Conservation (phyloP, 306 rosid species). For the Lagenaria siceraria region DNA sequence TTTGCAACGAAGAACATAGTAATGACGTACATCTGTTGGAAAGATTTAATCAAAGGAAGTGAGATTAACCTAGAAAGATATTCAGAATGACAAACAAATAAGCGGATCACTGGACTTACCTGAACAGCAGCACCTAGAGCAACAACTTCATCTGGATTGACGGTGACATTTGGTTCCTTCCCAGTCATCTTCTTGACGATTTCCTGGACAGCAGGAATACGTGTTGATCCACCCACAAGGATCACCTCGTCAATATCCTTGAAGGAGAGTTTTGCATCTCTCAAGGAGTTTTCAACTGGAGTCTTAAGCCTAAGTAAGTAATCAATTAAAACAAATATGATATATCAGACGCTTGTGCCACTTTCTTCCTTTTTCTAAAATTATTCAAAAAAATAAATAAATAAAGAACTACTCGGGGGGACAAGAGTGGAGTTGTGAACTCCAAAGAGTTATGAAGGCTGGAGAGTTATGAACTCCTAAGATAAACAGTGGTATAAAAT, state of each 20-base stretch:
- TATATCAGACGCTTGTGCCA: neutral
- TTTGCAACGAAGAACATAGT: neutral
- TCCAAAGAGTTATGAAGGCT: too few species aligned
- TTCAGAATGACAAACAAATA: neutral
- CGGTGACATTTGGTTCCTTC: slow-evolving; percentile 84
- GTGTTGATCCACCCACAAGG: slow-evolving; percentile 93
- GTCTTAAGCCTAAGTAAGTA: slow-evolving; percentile 45
- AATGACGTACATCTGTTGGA: too few species aligned
- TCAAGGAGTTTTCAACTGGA: slow-evolving; percentile 82
- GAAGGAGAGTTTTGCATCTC: slow-evolving; percentile 86
- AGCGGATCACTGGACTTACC: slow-evolving; percentile 19
- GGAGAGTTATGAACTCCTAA: too few species aligned
- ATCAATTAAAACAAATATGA: neutral
- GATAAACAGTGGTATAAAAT: too few species aligned
- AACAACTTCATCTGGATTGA: slow-evolving; percentile 94
- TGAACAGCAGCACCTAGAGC: slow-evolving; percentile 96
- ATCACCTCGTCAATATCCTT: slow-evolving; percentile 85
- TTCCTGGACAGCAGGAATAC: slow-evolving; percentile 88
- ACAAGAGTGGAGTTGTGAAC: too few species aligned
- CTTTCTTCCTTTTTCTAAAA: neutral
- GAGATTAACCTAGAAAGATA: neutral
- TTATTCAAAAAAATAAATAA: too few species aligned
- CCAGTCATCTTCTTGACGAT: slow-evolving; percentile 80
- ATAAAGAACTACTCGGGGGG: too few species aligned
- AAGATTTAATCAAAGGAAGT: too few species aligned